Evolutionary conservation across 2,329 filamentous ascomycete species (phyloP).

Genomic region (Alternaria triticimaculans): DNA sequence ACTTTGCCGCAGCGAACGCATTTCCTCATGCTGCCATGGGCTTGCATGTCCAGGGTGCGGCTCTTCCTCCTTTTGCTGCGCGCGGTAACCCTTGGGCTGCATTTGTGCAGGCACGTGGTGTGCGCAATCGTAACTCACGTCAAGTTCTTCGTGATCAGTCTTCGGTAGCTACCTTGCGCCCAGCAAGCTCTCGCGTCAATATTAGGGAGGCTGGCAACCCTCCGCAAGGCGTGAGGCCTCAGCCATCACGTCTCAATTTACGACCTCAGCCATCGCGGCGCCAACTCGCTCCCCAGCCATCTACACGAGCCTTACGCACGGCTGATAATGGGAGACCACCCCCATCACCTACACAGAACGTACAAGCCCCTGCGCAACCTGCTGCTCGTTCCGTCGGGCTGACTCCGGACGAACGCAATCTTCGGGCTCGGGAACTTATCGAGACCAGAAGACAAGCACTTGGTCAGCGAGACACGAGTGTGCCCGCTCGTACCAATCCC

Average conservation of each 20-base stretch:
- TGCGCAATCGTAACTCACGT: constrained; percentile 39
- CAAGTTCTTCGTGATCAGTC: constrained; percentile 48
- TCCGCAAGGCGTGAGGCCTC: constrained; percentile 39
- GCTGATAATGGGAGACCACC: constrained; percentile 43
- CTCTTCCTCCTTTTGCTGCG: constrained; percentile 36
- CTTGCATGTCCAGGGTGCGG: constrained; percentile 43
- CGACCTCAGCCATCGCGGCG: constrained; percentile 46
- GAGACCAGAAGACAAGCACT: constrained; percentile 44
- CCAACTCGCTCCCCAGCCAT: constrained; percentile 44
- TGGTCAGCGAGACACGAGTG: constrained; percentile 30
- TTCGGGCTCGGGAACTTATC: constrained; percentile 46
- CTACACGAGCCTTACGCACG: constrained; percentile 45
- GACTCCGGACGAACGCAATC: constrained; percentile 44
- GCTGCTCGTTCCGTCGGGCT: constrained; percentile 33
- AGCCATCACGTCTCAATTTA: constrained; percentile 46
- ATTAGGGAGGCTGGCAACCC: constrained; percentile 39
- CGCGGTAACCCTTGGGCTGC: constrained; percentile 48
- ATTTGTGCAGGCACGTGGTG: constrained; percentile 40
- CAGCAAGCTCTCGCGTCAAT: constrained; percentile 43
- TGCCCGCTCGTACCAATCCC: constrained; percentile 45
- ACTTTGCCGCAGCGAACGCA: constrained; percentile 39
- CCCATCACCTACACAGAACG: constrained; percentile 31
- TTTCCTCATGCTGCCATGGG: constrained; percentile 42
- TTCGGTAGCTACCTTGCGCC: constrained; percentile 47
- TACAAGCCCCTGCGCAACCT: constrained; percentile 23